Conservation (phyloP, 73 alveolate species). For the Paramecium octaurelia region DNA sequence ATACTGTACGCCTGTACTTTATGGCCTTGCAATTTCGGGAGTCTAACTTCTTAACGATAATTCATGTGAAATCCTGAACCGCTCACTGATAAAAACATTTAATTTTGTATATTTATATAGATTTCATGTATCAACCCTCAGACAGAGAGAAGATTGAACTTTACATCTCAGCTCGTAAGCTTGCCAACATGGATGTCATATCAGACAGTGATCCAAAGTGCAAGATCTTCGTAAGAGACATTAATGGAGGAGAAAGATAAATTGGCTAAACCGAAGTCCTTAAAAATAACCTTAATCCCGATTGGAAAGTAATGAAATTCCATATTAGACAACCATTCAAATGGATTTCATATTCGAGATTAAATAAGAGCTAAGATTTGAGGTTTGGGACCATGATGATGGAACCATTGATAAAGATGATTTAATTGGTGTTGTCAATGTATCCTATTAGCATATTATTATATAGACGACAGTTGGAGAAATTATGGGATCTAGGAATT, state of each 20-base stretch:
- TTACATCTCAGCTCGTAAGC: constrained; percentile 63
- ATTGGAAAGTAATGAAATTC: constrained; percentile 48
- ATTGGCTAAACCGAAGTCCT: constrained; percentile 71
- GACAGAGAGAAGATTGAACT: constrained; percentile 69
- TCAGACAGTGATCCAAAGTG: constrained; percentile 76
- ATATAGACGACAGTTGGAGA: constrained; percentile 74
- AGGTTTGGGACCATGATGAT: constrained; percentile 72
- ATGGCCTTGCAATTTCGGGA: constrained; percentile 24
- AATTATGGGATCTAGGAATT: constrained; percentile 71
- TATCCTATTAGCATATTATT: not conserved
- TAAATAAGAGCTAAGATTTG: constrained; percentile 70
- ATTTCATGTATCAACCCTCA: not conserved
- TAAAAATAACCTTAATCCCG: constrained; percentile 76
- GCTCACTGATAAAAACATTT: constrained; percentile 41
- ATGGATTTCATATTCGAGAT: constrained; percentile 82
- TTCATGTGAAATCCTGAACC: constrained; percentile 48
- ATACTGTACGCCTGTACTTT: not conserved
- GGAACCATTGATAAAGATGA: constrained; percentile 57
- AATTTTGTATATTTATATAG: not conserved
- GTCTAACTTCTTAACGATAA: not conserved
- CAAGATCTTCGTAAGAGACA: constrained; percentile 11
- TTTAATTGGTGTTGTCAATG: constrained; percentile 65
- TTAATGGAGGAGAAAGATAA: not conserved
- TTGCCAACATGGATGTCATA: constrained; percentile 68
- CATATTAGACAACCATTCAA: constrained; percentile 43